Percentiles rank a stretch among this genome's conserved stretches.
Conservation (phyloP, 1,284 basidiomycete species). For the Fomitopsis pinicola region DNA sequence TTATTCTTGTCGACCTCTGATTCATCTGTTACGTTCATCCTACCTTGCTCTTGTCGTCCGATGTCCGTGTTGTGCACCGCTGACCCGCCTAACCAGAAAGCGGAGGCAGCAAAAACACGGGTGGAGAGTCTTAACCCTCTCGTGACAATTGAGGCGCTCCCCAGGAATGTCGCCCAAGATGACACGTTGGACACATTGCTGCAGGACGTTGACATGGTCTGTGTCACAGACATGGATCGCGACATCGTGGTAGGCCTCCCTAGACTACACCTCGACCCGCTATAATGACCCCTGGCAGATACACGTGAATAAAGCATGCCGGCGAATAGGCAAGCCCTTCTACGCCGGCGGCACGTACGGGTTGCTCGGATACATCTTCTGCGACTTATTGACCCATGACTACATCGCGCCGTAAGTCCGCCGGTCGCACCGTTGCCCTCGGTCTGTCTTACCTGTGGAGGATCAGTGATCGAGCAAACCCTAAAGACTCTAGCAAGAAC, state of each 20-base stretch:
- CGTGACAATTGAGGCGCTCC: constrained; percentile 72
- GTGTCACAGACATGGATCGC: constrained; percentile 73
- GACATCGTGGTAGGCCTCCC: constrained; percentile 59
- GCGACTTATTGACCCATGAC: constrained; percentile 84
- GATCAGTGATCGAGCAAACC: constrained; percentile 57
- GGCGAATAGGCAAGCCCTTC: constrained; percentile 71
- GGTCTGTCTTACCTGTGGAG: constrained; percentile 5
- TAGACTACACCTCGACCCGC: constrained; percentile 9
- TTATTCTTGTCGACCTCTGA: background rate
- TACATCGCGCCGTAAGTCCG: constrained; percentile 75
- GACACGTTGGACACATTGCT: constrained; percentile 59
- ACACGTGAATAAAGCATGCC: constrained; percentile 72
- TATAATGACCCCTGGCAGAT: constrained; percentile 43
- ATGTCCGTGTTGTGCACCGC: constrained; percentile 25
- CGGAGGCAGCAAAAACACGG: constrained; percentile 77
- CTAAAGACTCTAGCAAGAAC: constrained; percentile 59
- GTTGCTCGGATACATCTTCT: constrained; percentile 91
- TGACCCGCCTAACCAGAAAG: constrained; percentile 51
- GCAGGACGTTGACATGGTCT: constrained; percentile 72
- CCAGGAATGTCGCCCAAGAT: constrained; percentile 38
- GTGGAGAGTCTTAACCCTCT: constrained; percentile 91
- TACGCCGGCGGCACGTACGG: constrained; percentile 90
- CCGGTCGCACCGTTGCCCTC: constrained; percentile 4
- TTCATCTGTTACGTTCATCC: background rate
- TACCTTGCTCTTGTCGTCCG: background rate